Conservation (phyloP, 1,139 yeast species). For the Kluyveromyces sp. region DNA sequence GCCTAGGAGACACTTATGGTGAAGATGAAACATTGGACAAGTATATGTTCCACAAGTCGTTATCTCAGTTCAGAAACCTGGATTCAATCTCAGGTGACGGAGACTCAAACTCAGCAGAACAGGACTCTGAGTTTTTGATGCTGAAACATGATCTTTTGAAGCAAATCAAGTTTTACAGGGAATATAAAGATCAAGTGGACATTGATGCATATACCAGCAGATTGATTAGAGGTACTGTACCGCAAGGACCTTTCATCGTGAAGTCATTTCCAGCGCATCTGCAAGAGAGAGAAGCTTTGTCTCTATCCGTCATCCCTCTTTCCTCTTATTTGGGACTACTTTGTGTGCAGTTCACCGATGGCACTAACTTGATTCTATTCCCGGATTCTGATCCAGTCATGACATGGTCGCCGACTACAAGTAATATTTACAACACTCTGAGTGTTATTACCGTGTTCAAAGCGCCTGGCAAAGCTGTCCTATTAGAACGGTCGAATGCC, state of each 20-base stretch:
- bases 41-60: conserved; percentile 4
- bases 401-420: conserved; percentile 22
- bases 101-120: background rate
- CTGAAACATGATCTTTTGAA: conserved; percentile 4
- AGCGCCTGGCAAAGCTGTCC: conserved; percentile 9
- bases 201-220: background rate
- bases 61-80: background rate
- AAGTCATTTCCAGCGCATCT: conserved; percentile 46
- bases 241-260: conserved; percentile 49
- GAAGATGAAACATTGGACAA: background rate
- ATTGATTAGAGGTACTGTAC: background rate
- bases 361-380: conserved; percentile 22
- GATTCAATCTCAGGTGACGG: background rate
- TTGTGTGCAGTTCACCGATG: conserved; percentile 19
- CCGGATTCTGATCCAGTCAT: conserved; percentile 28
- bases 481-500: background rate
- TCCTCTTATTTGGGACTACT: conserved; percentile 19
- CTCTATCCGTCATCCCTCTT: conserved; percentile 30
- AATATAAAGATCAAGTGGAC: background rate
- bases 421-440: conserved; percentile 20
- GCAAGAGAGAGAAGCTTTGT: conserved; percentile 39
- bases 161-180: conserved; percentile 3
- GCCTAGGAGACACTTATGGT: background rate
- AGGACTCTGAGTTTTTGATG: background rate
- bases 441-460: conserved; percentile 18